Base-by-base conservation (phyloP, 768 basidiomycete species). In the Tephrocybe sp. region DNA sequence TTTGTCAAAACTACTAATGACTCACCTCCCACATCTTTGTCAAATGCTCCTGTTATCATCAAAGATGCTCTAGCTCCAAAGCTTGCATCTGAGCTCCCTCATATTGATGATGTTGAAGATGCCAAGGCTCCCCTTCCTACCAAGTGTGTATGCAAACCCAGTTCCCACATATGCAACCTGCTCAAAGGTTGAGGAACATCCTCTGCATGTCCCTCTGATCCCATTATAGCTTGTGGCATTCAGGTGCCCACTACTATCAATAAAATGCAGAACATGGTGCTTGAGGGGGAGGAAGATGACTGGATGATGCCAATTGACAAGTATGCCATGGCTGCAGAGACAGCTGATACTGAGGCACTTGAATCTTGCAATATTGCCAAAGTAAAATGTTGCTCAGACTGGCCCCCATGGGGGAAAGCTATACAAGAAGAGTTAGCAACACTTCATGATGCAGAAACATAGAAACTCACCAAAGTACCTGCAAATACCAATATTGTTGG, bases 351-450 rank as follows among this genome's bases (percentile, higher is more conserved):
- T 0, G 58, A 61, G 18, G 62, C 46, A 12, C 18, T 59, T 4
- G 61, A 62, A 28, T 58, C 60, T 4, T 34, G 55, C 7, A 49
- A 30, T 3, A 28, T 58, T 12, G 51, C 48, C n/a, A 56, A 62
- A 39, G 61, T 59, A n/a, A 49, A 32, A 24, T 20, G 24, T 4
- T 30, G 45, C 2, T 53, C 61, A 6, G 55, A 60, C 32, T 58
- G 55, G 57, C 57, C 51, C 12, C 42, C 42, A 25, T 66, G 64
- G 65, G 51, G 65, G 53, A 54, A 62, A 17, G 66, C 58, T 2
- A 66, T 71, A 15, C 18, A 63, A 4, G 62, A 65, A 26, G 65
- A 70, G 43, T 12, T 73, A 52, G 58, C 62, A 57, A 51, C 51
- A 12, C 50, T 65, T 8, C 42, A 58, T 25, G 56, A 53, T 12